phyloP scores from a whole-genome alignment of 139 green algal genomes.

The Edaphochlamys debaryana region DNA sequence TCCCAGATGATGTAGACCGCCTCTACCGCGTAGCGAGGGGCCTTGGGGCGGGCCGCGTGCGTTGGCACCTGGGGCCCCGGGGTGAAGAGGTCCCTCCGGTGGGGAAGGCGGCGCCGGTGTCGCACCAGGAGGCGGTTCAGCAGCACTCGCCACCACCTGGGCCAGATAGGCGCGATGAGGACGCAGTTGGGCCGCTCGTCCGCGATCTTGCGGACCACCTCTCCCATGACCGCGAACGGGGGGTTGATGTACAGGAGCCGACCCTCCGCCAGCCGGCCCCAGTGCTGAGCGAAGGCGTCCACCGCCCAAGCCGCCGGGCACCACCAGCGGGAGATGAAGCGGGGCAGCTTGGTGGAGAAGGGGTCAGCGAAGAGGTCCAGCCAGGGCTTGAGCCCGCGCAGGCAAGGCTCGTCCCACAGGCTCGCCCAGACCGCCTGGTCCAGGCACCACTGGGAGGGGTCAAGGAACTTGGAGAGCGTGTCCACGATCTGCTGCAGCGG shows the following conservation, averaged over 20 bases:
- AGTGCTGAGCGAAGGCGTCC: background rate
- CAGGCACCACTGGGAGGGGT: background rate
- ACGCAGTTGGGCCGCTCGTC: slow-evolving; percentile 6
- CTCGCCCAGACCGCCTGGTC: background rate
- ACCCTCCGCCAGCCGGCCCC: background rate
- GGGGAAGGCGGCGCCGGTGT: background rate
- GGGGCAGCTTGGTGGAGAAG: background rate
- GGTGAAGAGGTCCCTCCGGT: background rate
- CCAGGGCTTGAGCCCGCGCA: background rate
- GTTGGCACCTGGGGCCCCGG: background rate
- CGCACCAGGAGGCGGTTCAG: background rate
- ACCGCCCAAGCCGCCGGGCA: background rate
- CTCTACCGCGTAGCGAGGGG: background rate
- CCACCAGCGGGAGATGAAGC: background rate
- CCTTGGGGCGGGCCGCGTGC: background rate
- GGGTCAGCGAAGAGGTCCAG: background rate
- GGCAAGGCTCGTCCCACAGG: background rate
- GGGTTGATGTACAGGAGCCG: background rate
- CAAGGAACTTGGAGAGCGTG: background rate
- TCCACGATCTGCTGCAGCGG: background rate
- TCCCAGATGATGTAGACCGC: background rate
- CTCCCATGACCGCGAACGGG: background rate
- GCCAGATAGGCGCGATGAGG: background rate
- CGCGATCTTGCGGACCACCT: slow-evolving; percentile 1
- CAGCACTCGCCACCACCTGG: background rate